These are phyloP conservation scores for Tolypocladium amazonense DNA, from an alignment of 2,329 filamentous ascomycete species.

Conservation along the genomic window DNA sequence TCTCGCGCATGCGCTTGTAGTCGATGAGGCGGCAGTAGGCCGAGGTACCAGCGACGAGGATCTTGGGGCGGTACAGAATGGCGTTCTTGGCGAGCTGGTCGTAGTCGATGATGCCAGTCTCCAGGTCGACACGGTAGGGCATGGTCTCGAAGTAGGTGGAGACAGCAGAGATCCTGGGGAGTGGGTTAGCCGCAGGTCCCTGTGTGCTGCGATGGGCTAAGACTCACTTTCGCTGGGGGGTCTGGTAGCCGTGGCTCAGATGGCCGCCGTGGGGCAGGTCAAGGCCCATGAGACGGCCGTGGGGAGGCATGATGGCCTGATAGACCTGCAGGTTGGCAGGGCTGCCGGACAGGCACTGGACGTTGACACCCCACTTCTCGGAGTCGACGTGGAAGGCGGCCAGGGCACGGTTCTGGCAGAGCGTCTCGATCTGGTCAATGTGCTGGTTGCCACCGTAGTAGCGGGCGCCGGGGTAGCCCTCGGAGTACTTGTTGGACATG, in stretches of 20 bases:
- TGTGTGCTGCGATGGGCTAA: not conserved
- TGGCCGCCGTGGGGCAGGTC: conserved; percentile 92
- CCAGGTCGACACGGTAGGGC: conserved; percentile 82
- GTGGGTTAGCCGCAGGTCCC: not conserved
- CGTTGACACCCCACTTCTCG: conserved; percentile 96
- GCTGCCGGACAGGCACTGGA: conserved; percentile 85
- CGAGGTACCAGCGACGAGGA: conserved; percentile 91
- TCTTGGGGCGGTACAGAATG: conserved; percentile 86
- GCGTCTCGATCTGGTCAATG: conserved; percentile 91
- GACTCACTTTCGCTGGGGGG: conserved; percentile 74
- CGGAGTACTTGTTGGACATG: conserved; percentile 99
- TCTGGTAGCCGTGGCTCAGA: conserved; percentile 96
- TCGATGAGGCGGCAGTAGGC: conserved; percentile 98
- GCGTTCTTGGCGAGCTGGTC: conserved; percentile 85
- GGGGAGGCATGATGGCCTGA: conserved; percentile 90
- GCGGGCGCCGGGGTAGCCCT: conserved; percentile 94
- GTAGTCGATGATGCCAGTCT: conserved; percentile 96
- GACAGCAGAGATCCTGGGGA: conserved; percentile 72
- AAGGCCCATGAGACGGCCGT: conserved; percentile 94
- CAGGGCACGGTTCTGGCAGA: conserved; percentile 90
- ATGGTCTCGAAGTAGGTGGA: conserved; percentile 99
- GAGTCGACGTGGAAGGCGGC: conserved; percentile 80
- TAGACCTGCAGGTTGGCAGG: conserved; percentile 98
- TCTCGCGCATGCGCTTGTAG: conserved; percentile 91
- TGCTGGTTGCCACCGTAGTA: conserved; percentile 99